Evolutionary conservation across 1,139 yeast genomes (phyloP), one percentile per base, ranked within the genome.

Genomic region (Zygosaccharomyces pseudobailii): DNA sequence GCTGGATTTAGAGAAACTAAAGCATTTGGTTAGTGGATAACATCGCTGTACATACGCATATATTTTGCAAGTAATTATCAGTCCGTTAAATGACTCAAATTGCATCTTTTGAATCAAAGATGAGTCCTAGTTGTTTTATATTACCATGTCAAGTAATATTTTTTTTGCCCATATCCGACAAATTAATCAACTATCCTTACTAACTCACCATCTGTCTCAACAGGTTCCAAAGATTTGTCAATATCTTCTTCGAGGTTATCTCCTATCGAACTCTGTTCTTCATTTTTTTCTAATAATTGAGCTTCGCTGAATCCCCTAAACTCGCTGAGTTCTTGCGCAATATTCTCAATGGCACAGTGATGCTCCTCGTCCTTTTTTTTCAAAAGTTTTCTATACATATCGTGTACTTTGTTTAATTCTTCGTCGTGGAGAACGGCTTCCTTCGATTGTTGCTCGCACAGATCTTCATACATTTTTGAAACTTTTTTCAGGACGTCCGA

Each of bases 1-100:
- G 22, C 42, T 52, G 4, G 63, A 55, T 32, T 43, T 61, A 24
- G 55, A 51, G 13, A 57, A 55, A 21, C 42, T 61, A 40, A 59
- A 58, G 43, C 57, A 55, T 34, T 34, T 57, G 31, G 39, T 54
- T 8, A 47, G 43, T 37, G 45, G 36, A 19, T 38, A 31, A 9
- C 6, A 25, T 13, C 22, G 8, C 19, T 23, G 23, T 8, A 8
- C 28, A 20, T n/a, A 13, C 24, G 28, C 23, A 4, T 22, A 21
- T n/a, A 8, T 7, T 6, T 20, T 21, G 10, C 6, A 10, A 9
- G 2, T 20, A n/a, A 21, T 20, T 20, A 6, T 21, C 5, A 20
- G 7, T 35, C 8, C 9, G 10, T 9, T 13, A 13, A 13, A 13
- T 13, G 17, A 13, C 2, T 2, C 2, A 13, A 2, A 13, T 13